Percentiles rank a stretch among this genome's conserved stretches.
phyloP scores from a whole-genome alignment of 371 early-diverging fungal genomes.

The Coelomomyces lativittatus region DNA sequence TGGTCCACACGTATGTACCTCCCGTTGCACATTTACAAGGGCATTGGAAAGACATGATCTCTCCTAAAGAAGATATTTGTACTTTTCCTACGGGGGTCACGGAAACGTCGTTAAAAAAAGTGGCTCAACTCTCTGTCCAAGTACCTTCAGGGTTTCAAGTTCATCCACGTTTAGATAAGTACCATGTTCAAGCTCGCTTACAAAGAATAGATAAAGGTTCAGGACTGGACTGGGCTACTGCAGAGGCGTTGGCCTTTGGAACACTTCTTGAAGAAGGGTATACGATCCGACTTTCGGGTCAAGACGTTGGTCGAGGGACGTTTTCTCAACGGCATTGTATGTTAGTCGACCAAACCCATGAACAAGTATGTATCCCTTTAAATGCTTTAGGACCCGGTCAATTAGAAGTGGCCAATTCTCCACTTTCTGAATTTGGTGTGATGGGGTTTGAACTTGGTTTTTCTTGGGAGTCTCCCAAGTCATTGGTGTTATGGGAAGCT shows the following conservation, averaged over 20 bases:
- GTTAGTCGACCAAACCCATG: conserved; percentile 56
- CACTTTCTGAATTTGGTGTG: conserved; percentile 78
- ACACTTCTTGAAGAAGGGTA: conserved; percentile 61
- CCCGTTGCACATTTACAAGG: conserved; percentile 24
- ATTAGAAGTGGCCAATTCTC: conserved; percentile 71
- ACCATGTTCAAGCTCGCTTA: conserved; percentile 64
- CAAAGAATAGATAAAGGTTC: conserved; percentile 47
- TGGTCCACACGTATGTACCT: conserved; percentile 29
- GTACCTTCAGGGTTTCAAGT: conserved; percentile 25
- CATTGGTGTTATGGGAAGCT: conserved; percentile 84
- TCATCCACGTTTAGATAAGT: conserved; percentile 72
- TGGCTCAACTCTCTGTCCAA: conserved; percentile 55
- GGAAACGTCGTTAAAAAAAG: conserved; percentile 27
- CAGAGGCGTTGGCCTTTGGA: conserved; percentile 84
- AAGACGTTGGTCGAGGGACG: conserved; percentile 93
- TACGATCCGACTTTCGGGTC: conserved; percentile 80
- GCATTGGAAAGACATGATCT: conserved; percentile 49
- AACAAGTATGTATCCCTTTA: conserved; percentile 56
- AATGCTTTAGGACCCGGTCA: conserved; percentile 47
- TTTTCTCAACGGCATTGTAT: conserved; percentile 90
- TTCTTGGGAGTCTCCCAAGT: conserved; percentile 64
- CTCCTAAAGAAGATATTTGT: conserved; percentile 26
- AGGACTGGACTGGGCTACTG: conserved; percentile 86
- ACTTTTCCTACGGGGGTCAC: conserved; percentile 42
- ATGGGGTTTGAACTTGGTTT: conserved; percentile 88